A percentile compares a stretch with the other conserved stretches of the same genome.
Conservation (phyloP, 257 asterid species). For the Capsicum chinense region DNA sequence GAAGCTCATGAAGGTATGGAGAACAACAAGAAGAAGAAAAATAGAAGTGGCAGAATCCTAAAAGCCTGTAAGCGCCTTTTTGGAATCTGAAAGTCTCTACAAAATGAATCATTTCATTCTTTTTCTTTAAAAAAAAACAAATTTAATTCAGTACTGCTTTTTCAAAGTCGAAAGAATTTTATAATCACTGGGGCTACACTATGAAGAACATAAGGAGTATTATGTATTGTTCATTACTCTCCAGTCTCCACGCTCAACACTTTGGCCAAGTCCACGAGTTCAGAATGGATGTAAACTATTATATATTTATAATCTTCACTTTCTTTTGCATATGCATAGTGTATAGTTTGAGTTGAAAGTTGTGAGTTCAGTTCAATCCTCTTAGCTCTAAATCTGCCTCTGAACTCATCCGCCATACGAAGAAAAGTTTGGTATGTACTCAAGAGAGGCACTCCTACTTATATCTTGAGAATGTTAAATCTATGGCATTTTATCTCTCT, state of each 20-base stretch:
- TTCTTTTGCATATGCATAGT: neutral
- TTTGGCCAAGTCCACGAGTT: neutral
- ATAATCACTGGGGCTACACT: too few relatives aligned
- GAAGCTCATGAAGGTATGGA: neutral
- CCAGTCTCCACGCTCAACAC: neutral
- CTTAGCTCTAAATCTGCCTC: neutral
- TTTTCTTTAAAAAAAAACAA: neutral
- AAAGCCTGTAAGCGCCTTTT: constrained; percentile 57
- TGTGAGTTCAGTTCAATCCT: neutral
- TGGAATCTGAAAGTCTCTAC: constrained; percentile 37
- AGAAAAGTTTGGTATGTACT: neutral
- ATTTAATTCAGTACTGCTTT: neutral
- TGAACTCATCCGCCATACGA: neutral
- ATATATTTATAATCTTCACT: neutral
- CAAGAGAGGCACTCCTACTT: neutral
- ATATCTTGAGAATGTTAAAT: constrained; percentile 15
- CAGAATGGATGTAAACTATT: neutral
- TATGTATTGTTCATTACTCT: constrained; percentile 13
- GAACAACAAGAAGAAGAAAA: constrained; percentile 35
- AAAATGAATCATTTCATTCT: constrained; percentile 21
- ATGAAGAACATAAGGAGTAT: neutral
- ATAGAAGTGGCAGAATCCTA: constrained; percentile 43
- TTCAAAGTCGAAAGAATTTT: neutral
- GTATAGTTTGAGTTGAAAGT: neutral
- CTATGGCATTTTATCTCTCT: neutral